These are phyloP conservation scores for Thinopyrum obtusiflorum DNA, from an alignment of 202 grass and related monocot species.

Conservation along the genomic window DNA sequence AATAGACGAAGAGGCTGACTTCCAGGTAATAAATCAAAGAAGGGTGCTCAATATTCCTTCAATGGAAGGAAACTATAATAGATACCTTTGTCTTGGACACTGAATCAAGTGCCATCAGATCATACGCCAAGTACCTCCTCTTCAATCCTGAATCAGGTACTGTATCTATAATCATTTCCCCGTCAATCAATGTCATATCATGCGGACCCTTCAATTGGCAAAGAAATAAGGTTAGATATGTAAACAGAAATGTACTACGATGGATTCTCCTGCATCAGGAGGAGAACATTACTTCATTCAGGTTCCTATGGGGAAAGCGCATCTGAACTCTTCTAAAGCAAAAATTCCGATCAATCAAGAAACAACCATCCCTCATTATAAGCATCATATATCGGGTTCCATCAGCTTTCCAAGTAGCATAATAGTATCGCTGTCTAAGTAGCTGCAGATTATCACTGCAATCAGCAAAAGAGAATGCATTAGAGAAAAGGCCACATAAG, in stretches of 20 bases:
- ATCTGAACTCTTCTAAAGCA: conserved; percentile 91
- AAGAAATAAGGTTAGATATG: conserved; percentile 33
- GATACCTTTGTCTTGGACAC: conserved; percentile 72
- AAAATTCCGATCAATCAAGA: conserved; percentile 94
- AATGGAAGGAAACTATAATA: background rate
- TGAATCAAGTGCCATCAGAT: conserved; percentile 83
- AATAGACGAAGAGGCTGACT: background rate
- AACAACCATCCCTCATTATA: conserved; percentile 80
- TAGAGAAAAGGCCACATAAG: conserved; percentile 3
- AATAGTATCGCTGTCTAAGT: conserved; percentile 92
- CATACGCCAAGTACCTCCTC: conserved; percentile 95
- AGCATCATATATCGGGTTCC: conserved; percentile 99
- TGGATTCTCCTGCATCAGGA: conserved; percentile 29
- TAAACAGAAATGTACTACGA: background rate
- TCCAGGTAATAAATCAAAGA: conserved; percentile 2
- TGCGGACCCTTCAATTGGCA: conserved; percentile 57
- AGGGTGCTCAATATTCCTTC: background rate
- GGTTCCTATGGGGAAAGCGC: conserved; percentile 76
- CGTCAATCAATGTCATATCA: conserved; percentile 90
- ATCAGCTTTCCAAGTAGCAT: conserved; percentile 99
- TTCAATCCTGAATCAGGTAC: conserved; percentile 80
- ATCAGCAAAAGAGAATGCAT: conserved; percentile 19
- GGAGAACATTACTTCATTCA: conserved; percentile 46
- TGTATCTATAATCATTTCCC: conserved; percentile 98
- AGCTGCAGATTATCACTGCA: conserved; percentile 92